A percentile compares a stretch with the other conserved stretches of the same genome.
phyloP scores from a whole-genome alignment of 2,329 filamentous ascomycete species.

The Diaporthe nobilis region DNA sequence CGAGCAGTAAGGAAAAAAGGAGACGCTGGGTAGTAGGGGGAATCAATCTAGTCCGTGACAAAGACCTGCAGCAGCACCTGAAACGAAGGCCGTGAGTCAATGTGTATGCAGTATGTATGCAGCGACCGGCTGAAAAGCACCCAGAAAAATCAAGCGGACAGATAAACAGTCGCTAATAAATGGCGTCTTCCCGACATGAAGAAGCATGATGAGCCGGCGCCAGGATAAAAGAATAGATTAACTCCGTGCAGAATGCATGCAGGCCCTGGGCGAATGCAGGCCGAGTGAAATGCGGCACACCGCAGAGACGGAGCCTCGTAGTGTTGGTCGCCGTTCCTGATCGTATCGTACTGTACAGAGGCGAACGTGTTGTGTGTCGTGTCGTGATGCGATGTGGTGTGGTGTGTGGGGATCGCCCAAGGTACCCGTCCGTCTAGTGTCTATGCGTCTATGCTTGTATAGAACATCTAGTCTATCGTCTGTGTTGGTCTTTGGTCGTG shows the following conservation, averaged over 20 bases:
- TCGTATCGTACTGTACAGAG: constrained; percentile 1
- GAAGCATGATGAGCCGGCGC: neutral
- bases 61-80: neutral
- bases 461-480: constrained; percentile 30
- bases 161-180: neutral
- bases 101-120: constrained; percentile 7
- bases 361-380: neutral
- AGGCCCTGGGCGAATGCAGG: neutral
- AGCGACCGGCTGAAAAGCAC: neutral
- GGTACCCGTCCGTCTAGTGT: constrained; percentile 4
- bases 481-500: neutral
- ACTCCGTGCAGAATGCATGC: constrained; percentile 28
- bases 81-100: neutral
- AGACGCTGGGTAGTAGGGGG: neutral
- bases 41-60: constrained; percentile 19
- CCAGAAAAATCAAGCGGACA: neutral
- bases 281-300: neutral
- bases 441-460: constrained; percentile 28
- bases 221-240: neutral
- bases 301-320: neutral
- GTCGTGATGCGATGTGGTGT: neutral
- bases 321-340: neutral
- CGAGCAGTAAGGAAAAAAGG: neutral
- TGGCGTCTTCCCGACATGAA: neutral
- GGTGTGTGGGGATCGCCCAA: neutral